Evolutionary conservation across 331 rosid genomes (phyloP), one percentile per base, ranked within the genome.

Genomic region (Rosa hybrid): DNA sequence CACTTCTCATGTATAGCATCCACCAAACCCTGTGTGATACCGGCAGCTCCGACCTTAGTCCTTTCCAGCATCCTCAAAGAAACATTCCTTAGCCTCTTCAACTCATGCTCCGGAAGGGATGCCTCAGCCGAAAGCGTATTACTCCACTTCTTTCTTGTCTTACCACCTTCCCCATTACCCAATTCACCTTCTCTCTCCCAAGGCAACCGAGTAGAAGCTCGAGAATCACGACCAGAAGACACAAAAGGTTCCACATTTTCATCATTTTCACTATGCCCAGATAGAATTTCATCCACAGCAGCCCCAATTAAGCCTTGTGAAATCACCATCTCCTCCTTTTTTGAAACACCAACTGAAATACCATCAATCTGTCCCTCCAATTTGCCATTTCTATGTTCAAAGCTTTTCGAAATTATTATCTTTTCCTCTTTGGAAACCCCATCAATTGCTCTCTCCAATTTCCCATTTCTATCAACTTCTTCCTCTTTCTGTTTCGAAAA

Each of bases 1-100:
- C 98, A 94, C 77, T 87, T 94, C 59, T 88, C 84, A 82, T 86
- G 97, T 70, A 91, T 84, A 3, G 86, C 68, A 83, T 80, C 88
- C 72, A 94, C 94, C 92, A 94, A 84, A 57, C 80, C 92, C 87
- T 88, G 92, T 6, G 97, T 88, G 62, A 94, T 82, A 16, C 98
- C 98, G 0, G 85, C 72, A 17, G 87, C 97, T 71, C 98, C 98
- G 44, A 92, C 98, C 56, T 86, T 83, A 44, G 83, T 91, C 77
- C 98, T 91, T 80, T 90, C 97, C 81, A 89, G 80, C 96, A 81
- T 92, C 81, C 98, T 90, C 86, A 90, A 83, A 20, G 98, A 89
- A 74, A 94, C 42, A 30, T 91, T 94, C 74, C 98, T 89, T 10
- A 94, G 96, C 91, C 98, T 91, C 85, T 71, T 85, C 82, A 94